Base-by-base conservation (phyloP, 306 rosid species). In the Prunus davidiana region DNA sequence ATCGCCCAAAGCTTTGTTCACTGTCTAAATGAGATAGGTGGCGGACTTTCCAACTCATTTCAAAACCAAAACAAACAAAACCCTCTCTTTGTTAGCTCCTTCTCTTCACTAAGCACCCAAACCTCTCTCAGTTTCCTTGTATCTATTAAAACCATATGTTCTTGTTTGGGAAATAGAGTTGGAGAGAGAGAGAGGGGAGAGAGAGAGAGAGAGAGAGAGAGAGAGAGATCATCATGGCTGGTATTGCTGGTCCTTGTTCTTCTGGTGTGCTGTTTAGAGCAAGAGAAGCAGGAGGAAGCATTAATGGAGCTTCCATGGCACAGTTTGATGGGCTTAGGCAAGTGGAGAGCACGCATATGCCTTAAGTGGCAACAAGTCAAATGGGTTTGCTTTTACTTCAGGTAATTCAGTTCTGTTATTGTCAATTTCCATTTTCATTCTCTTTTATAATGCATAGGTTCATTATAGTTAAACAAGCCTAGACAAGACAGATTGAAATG, bases 251-350 rank as follows among this genome's bases (percentile, higher is more conserved):
- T 30, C 49, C 83, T 69, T 89, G 69, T 67, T 76, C 84, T 83
- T 85, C 84, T 41, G 86, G 86, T n/a, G 77, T 84, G 19, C 63
- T 88, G 70, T 69, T 80, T n/a, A 50, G 85, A 79, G 69, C 66
- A 24, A 75, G 49, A 19, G 85, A 78, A 32, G 72, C 76, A 13
- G 82, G 76, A 32, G 82, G 76, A 32, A 73, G 20, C 61, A 25
- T 20, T 60, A 64, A 51, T 79, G 81, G 82, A 15, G 76, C 80
- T 15, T 72, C 80, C 73, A 57, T 74, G 72, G 73, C 25, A 57
- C 87, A 73, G 10, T 73, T 71, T 58, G 78, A 74, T 68, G 88
- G 91, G 4, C 88, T 82, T 76, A 82, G 89, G 76, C 77, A 80
- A 11, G 67, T 58, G 9, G 86, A 84, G 4, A 79, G 34, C 58